Conservation (phyloP, 2,329 filamentous ascomycete genomes). For the Akanthomyces uredinophilus region DNA sequence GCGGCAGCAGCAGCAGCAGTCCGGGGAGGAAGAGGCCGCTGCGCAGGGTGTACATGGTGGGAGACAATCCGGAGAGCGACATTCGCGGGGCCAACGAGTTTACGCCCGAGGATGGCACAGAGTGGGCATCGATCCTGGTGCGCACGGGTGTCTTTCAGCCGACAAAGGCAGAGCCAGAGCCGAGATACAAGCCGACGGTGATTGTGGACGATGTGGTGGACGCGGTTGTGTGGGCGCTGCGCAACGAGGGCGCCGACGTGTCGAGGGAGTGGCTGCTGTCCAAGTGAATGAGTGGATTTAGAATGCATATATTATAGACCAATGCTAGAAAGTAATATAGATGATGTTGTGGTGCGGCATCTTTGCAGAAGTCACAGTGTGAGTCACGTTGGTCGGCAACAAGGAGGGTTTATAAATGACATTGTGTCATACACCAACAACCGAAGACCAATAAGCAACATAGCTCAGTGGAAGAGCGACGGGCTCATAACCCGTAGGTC, state of each 20-base stretch:
- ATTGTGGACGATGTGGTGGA: slow-evolving; percentile 71
- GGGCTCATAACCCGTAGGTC: slow-evolving; percentile 15
- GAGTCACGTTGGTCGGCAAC: background rate
- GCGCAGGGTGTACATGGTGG: slow-evolving; percentile 85
- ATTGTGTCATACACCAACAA: background rate
- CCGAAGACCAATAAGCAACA: slow-evolving; percentile 13
- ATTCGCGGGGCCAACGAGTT: slow-evolving; percentile 83
- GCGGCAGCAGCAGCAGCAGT: slow-evolving; percentile 5
- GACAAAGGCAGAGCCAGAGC: slow-evolving; percentile 37
- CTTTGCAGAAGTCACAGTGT: background rate
- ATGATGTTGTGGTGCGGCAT: too few relatives aligned
- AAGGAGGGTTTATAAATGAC: slow-evolving; percentile 1
- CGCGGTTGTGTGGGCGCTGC: slow-evolving; percentile 72
- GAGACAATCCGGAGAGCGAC: slow-evolving; percentile 84
- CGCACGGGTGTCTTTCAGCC: slow-evolving; percentile 69
- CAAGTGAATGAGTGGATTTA: background rate
- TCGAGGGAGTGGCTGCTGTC: slow-evolving; percentile 27
- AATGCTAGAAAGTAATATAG: background rate
- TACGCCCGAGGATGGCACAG: slow-evolving; percentile 57
- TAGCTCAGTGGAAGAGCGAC: slow-evolving; percentile 17
- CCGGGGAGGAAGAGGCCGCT: slow-evolving; percentile 52
- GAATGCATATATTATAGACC: background rate
- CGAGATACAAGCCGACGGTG: slow-evolving; percentile 56
- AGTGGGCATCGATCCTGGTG: slow-evolving; percentile 74
- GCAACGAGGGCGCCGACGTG: slow-evolving; percentile 43